Evolutionary conservation across 306 rosid genomes (phyloP).

Genomic region (Carpinus viminea): DNA sequence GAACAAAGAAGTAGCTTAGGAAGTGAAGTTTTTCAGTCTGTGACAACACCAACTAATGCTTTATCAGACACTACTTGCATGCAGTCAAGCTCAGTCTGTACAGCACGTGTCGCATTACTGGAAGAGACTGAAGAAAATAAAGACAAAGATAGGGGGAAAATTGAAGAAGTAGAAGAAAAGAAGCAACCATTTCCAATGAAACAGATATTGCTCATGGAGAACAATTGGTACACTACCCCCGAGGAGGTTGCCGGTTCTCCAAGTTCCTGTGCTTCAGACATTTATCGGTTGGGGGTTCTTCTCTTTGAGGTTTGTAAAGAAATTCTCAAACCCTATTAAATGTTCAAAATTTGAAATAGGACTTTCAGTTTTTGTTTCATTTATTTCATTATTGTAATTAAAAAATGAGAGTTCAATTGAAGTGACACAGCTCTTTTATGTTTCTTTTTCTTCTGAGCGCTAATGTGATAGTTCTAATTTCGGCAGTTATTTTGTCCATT

Average conservation of each 20-base stretch:
- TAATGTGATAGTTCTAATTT: conserved; percentile 41
- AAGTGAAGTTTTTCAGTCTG: conserved; percentile 52
- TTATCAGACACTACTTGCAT: conserved; percentile 77
- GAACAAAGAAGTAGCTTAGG: conserved; percentile 49
- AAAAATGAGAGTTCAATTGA: conserved; percentile 7
- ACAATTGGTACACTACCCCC: conserved; percentile 89
- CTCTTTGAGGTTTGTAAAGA: conserved; percentile 74
- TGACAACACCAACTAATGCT: conserved; percentile 48
- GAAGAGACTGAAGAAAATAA: conserved; percentile 66
- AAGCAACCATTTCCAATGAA: conserved; percentile 92
- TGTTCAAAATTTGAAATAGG: conserved; percentile 20
- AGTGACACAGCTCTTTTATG: conserved; percentile 19
- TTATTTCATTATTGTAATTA: conserved; percentile 17
- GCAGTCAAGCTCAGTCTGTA: conserved; percentile 74
- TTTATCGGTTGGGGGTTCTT: conserved; percentile 86
- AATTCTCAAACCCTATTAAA: conserved; percentile 19
- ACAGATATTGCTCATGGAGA: conserved; percentile 75
- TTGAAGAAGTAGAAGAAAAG: conserved; percentile 68
- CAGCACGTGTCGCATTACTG: conserved; percentile 63
- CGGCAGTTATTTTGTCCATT: conserved; percentile 90
- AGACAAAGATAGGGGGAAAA: conserved; percentile 55
- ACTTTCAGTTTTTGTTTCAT: conserved; percentile 20
- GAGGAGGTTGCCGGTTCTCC: conserved; percentile 67
- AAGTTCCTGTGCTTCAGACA: conserved; percentile 84
- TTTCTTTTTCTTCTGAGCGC: conserved; percentile 25